phyloP scores from a whole-genome alignment of 192 early-diverging fungal genomes.

The Gorgonomyces haynaldii region DNA sequence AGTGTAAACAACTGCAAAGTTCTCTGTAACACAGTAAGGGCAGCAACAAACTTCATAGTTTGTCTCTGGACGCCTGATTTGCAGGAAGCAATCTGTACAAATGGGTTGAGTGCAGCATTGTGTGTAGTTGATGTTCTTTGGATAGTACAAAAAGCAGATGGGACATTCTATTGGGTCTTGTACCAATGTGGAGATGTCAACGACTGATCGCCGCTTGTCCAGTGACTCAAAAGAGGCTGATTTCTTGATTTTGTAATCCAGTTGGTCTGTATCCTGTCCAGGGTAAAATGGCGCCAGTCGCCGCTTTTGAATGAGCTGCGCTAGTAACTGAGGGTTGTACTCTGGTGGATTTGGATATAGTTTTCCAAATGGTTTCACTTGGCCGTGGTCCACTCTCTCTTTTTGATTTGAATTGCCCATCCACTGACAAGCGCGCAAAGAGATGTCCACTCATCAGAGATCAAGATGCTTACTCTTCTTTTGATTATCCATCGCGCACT shows the following conservation, averaged over 20 bases:
- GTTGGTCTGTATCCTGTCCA: constrained; percentile 41
- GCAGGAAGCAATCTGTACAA: constrained; percentile 95
- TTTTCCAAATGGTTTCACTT: not conserved
- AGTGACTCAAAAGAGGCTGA: constrained; percentile 14
- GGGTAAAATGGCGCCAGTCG: constrained; percentile 80
- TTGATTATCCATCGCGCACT: not conserved
- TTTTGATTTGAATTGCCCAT: constrained; percentile 2
- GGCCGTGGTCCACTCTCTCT: constrained; percentile 1
- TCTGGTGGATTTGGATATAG: constrained; percentile 44
- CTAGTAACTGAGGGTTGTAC: constrained; percentile 61
- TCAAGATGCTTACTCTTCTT: not conserved
- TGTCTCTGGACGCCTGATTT: constrained; percentile 71
- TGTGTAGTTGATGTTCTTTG: constrained; percentile 82
- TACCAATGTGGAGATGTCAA: too few relatives aligned
- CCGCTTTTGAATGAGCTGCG: constrained; percentile 58
- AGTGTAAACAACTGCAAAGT: constrained; percentile 71
- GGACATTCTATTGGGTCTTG: constrained; percentile 74
- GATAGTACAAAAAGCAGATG: constrained; percentile 93
- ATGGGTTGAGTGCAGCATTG: constrained; percentile 91
- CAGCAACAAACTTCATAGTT: constrained; percentile 63
- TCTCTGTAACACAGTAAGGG: constrained; percentile 77
- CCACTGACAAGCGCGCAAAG: too few relatives aligned
- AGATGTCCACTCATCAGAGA: too few relatives aligned
- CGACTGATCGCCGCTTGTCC: too few relatives aligned
- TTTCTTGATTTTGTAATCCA: not conserved